phyloP scores from a whole-genome alignment of 176 grass and related monocot species.

The Saccharum officinarum region DNA sequence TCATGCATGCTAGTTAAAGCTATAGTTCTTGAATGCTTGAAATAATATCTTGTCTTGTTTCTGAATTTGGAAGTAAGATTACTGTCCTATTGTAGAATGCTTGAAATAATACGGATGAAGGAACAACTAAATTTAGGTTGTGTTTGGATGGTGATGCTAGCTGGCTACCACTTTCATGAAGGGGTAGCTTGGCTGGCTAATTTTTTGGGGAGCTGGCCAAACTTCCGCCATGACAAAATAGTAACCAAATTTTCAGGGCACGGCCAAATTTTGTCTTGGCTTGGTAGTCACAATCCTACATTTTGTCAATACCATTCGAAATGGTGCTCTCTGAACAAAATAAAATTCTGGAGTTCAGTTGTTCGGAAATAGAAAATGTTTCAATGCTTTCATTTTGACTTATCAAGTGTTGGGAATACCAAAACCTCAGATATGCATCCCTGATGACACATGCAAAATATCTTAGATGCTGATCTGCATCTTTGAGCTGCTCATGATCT shows the following conservation, averaged over 20 bases:
- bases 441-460: neutral
- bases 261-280: too few species aligned
- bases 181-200: neutral
- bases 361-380: conserved; percentile 5
- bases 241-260: neutral
- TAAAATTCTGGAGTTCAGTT: neutral
- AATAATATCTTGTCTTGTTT: neutral
- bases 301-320: neutral
- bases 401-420: neutral
- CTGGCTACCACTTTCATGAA: too few species aligned
- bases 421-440: neutral
- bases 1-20: conserved; percentile 10
- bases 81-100: neutral
- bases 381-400: neutral
- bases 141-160: neutral
- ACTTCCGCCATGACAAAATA: neutral
- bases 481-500: neutral
- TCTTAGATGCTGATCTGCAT: neutral
- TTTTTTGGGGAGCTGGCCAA: neutral
- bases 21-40: conserved; percentile 4
- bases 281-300: neutral
- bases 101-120: neutral
- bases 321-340: neutral
- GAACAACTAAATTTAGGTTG: conserved; percentile 2
- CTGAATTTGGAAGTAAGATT: neutral